Conservation (phyloP, 371 early-diverging fungal genomes). For the Mortierella sp. region DNA sequence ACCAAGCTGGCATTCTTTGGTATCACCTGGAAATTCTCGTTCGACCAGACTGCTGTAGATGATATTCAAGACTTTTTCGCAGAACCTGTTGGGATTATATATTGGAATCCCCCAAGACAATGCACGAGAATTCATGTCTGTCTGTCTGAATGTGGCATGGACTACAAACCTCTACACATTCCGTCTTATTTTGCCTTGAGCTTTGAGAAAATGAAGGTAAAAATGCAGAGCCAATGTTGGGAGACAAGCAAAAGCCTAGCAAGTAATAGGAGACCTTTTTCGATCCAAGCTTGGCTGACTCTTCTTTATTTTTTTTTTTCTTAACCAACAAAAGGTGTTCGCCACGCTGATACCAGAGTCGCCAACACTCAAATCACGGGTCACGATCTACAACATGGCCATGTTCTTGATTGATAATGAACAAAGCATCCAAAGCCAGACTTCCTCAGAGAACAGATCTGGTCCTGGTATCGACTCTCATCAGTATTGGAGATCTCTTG, state of each 20-base stretch:
- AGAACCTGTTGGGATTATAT: constrained; percentile 47
- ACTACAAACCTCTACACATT: constrained; percentile 63
- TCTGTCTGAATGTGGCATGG: constrained; percentile 53
- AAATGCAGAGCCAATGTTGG: not conserved
- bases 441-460: constrained; percentile 5
- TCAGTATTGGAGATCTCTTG: constrained; percentile 32
- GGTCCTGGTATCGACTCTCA: constrained; percentile 28
- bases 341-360: constrained; percentile 48
- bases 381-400: constrained; percentile 49
- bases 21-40: constrained; percentile 58
- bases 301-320: too few species aligned
- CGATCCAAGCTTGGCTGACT: too few species aligned
- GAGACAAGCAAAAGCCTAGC: not conserved
- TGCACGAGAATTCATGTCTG: constrained; percentile 41
- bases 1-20: constrained; percentile 63
- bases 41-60: constrained; percentile 53
- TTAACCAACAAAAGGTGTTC: constrained; percentile 22
- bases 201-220: constrained; percentile 67
- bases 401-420: constrained; percentile 37
- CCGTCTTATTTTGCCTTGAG: constrained; percentile 60
- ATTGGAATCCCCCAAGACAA: constrained; percentile 40
- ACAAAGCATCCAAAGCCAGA: constrained; percentile 21
- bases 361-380: constrained; percentile 47
- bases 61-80: constrained; percentile 57
- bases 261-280: not conserved